Evolutionary conservation across 176 grass and related monocot genomes (phyloP).

Genomic region (Carex littledalei): DNA sequence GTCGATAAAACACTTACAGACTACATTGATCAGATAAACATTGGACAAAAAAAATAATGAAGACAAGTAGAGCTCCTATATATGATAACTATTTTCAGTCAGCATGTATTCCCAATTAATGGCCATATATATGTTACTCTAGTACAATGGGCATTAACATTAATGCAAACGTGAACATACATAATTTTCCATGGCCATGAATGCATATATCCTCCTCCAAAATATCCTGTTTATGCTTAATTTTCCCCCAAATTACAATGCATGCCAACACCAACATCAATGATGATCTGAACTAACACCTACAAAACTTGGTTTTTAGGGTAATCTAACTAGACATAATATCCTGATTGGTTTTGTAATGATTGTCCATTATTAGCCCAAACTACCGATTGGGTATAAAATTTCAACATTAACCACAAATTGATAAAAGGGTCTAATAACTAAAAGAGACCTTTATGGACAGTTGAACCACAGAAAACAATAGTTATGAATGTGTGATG

Average conservation of each 20-base stretch:
- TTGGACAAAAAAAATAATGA: too few relatives aligned
- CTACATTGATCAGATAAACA: too few relatives aligned
- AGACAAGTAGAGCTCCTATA: too few relatives aligned
- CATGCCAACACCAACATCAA: not conserved
- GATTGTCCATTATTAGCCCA: not conserved
- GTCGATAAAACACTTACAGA: too few relatives aligned
- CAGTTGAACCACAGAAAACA: not conserved
- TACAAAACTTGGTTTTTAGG: not conserved
- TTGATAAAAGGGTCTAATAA: not conserved
- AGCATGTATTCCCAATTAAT: too few relatives aligned
- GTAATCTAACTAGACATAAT: not conserved
- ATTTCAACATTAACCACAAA: not conserved
- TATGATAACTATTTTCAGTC: too few relatives aligned
- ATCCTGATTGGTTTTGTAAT: not conserved
- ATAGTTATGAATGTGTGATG: not conserved
- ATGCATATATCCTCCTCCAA: not conserved
- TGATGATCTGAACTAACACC: not conserved
- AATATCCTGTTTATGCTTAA: not conserved
- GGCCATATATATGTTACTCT: not conserved
- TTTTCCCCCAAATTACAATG: too few relatives aligned
- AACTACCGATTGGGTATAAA: not conserved
- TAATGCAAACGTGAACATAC: not conserved
- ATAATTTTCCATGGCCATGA: not conserved
- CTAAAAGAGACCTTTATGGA: not conserved
- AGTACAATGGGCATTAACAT: not conserved